phyloP scores from a whole-genome alignment of 306 rosid species.

The Cucurbita maxima region DNA sequence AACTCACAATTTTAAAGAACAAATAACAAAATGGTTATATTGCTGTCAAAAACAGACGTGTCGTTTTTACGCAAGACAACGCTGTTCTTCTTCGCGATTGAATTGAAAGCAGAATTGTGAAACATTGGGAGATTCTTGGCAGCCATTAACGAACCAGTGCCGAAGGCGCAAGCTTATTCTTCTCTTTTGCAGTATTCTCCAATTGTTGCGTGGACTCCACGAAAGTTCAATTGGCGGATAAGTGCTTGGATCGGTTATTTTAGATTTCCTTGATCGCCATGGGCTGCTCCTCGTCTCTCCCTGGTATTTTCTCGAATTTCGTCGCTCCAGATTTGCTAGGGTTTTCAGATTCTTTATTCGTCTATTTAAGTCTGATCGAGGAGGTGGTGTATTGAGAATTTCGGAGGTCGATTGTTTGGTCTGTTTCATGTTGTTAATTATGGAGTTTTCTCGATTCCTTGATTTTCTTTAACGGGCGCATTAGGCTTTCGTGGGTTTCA shows the following conservation, averaged over 20 bases:
- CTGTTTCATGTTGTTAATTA: neutral
- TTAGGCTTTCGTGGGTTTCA: neutral
- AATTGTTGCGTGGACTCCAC: neutral
- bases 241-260: neutral
- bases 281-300: conserved; percentile 83
- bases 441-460: neutral
- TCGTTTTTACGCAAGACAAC: neutral
- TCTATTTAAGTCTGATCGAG: neutral
- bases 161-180: neutral
- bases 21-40: no score
- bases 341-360: neutral
- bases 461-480: neutral
- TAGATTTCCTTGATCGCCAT: conserved; percentile 5
- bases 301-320: conserved; percentile 25
- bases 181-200: neutral
- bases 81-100: neutral
- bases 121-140: neutral
- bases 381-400: neutral
- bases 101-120: neutral
- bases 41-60: neutral
- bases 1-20: no score
- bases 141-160: conserved; percentile 9
- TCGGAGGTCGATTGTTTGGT: neutral
- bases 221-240: neutral
- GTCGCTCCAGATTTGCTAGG: neutral